Evolutionary conservation across 495 filamentous ascomycete genomes (phyloP).

Genomic region (Oidiodendron maius): DNA sequence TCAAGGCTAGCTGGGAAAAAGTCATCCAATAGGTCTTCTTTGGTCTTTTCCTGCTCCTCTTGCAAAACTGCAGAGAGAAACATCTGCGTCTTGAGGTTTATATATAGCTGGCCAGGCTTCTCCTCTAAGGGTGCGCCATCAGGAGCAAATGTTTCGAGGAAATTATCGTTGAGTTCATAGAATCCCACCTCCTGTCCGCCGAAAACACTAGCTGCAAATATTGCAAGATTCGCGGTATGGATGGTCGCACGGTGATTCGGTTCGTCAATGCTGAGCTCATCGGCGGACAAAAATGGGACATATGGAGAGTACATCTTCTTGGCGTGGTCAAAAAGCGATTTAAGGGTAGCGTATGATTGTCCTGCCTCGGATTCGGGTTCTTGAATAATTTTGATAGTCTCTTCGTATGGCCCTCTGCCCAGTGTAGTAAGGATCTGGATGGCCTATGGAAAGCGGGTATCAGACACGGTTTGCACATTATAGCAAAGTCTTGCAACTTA

Average conservation of each 20-base stretch:
- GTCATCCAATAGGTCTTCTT: constrained; percentile 62
- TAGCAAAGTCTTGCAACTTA: constrained; percentile 28
- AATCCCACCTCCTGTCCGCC: constrained; percentile 78
- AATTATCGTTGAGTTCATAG: constrained; percentile 76
- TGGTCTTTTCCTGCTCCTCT: constrained; percentile 54
- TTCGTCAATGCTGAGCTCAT: constrained; percentile 66
- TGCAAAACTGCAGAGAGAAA: constrained; percentile 65
- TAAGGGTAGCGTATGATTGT: constrained; percentile 74
- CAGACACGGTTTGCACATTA: neutral
- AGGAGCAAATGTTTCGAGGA: constrained; percentile 78
- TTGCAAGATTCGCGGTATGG: constrained; percentile 81
- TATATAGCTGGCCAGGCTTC: constrained; percentile 63
- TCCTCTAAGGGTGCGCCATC: constrained; percentile 67
- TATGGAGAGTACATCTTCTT: constrained; percentile 71
- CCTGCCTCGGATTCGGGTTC: constrained; percentile 68
- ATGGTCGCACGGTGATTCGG: constrained; percentile 67
- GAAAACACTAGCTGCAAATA: constrained; percentile 77
- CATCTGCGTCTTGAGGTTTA: constrained; percentile 82
- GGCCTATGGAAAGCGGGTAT: constrained; percentile 40
- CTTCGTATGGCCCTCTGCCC: constrained; percentile 60
- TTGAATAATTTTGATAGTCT: constrained; percentile 70
- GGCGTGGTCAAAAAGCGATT: constrained; percentile 73
- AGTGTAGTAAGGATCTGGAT: constrained; percentile 65
- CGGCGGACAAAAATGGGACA: constrained; percentile 62
- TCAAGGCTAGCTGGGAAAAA: constrained; percentile 70